Evolutionary conservation across 441 rosid species (phyloP).

Genomic region (Arabidopsis lyrata): DNA sequence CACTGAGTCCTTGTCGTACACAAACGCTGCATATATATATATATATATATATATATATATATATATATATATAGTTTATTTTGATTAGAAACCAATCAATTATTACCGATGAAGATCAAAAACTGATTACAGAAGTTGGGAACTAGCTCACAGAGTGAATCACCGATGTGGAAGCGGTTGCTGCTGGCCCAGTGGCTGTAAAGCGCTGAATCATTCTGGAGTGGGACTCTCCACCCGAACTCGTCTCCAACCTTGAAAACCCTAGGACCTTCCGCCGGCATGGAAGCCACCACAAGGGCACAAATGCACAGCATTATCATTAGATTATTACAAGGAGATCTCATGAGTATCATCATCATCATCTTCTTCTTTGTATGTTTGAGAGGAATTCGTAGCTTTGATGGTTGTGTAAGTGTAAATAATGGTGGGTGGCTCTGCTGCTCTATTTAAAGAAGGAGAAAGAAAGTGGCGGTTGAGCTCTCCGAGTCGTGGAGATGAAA

Average conservation of each 20-base stretch:
- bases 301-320: constrained; percentile 8
- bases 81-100: neutral
- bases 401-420: neutral
- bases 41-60: too few species aligned
- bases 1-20: constrained; percentile 82
- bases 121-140: too few species aligned
- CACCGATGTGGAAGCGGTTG: constrained; percentile 80
- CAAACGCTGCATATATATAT: constrained; percentile 55
- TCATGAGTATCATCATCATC: constrained; percentile 15
- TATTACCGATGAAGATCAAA: too few species aligned
- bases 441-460: neutral
- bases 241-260: constrained; percentile 75
- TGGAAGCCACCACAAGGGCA: constrained; percentile 8
- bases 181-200: constrained; percentile 73
- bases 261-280: constrained; percentile 48
- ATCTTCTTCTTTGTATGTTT: neutral
- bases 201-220: constrained; percentile 46
- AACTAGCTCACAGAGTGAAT: constrained; percentile 60
- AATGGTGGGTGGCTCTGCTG: neutral
- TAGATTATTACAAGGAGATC: constrained; percentile 14
- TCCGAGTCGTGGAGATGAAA: constrained; percentile 26
- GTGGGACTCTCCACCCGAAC: constrained; percentile 79
- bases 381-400: neutral
- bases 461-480: constrained; percentile 30
- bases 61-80: too few species aligned